Evolutionary conservation across 306 rosid species (phyloP).

Genomic region (Gynostemma pentaphyllum): DNA sequence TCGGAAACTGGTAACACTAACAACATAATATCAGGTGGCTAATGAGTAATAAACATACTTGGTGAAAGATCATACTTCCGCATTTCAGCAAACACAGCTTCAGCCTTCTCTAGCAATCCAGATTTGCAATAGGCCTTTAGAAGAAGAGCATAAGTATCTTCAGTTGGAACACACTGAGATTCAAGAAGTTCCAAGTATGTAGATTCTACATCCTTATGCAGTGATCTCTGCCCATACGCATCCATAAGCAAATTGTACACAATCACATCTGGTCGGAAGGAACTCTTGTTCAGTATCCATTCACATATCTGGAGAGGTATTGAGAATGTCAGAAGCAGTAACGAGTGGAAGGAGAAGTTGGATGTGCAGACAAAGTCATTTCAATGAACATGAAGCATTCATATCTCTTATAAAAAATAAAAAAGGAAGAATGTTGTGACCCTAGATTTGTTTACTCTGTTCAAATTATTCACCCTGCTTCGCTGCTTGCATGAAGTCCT

Average conservation of each 20-base stretch:
- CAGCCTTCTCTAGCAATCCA: conserved; percentile 59
- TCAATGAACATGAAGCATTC: background rate
- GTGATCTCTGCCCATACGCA: conserved; percentile 67
- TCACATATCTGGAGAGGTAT: conserved; percentile 51
- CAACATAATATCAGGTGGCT: background rate
- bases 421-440: background rate
- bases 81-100: conserved; percentile 84
- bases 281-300: conserved; percentile 74
- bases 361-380: background rate
- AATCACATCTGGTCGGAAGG: conserved; percentile 79
- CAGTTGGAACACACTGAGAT: conserved; percentile 69
- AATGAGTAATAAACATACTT: conserved; percentile 32
- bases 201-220: conserved; percentile 62
- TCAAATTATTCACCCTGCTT: background rate
- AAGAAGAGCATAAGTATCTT: conserved; percentile 90
- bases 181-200: conserved; percentile 69
- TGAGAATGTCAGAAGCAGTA: conserved; percentile 7
- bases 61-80: conserved; percentile 53
- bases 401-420: background rate
- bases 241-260: conserved; percentile 90
- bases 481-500: background rate
- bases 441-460: background rate
- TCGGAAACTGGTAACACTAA: background rate
- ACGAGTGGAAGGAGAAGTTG: background rate
- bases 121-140: conserved; percentile 72